Evolutionary conservation across 768 basidiomycete species (phyloP).

Genomic region (Rhodotorula graminis): DNA sequence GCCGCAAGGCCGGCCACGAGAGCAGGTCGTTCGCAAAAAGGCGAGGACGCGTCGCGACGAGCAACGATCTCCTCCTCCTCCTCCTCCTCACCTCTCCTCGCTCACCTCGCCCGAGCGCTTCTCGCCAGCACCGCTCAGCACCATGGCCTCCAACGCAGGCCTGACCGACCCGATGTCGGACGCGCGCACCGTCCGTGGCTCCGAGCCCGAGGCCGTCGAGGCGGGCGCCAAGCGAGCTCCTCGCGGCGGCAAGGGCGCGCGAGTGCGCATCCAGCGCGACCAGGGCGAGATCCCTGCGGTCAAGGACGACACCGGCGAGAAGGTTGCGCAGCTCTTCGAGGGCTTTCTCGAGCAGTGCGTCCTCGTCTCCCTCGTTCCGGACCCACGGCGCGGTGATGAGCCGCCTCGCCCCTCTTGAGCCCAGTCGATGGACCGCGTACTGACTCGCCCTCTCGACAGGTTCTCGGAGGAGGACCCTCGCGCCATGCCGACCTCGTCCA

Average conservation of each 20-base stretch:
- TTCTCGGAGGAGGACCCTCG: slow-evolving; percentile 75
- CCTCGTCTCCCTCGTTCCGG: not conserved
- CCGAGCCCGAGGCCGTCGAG: slow-evolving; percentile 23
- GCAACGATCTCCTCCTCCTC: too few species aligned
- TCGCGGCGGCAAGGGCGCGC: slow-evolving; percentile 6
- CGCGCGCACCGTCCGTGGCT: slow-evolving; percentile 20
- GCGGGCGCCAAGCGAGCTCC: slow-evolving; percentile 10
- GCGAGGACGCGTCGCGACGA: too few species aligned
- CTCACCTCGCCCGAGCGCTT: not conserved
- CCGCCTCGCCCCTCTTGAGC: not conserved
- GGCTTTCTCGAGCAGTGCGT: slow-evolving; percentile 84
- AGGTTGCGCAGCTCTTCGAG: slow-evolving; percentile 85
- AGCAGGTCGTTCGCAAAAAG: too few species aligned
- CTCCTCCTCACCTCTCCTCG: not conserved
- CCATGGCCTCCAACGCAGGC: slow-evolving; percentile 8
- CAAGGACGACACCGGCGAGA: slow-evolving; percentile 90
- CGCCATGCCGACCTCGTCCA: slow-evolving; percentile 67
- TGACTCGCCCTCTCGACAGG: slow-evolving; percentile 49
- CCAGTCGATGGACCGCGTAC: not conserved
- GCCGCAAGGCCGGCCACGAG: too few species aligned
- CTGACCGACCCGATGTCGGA: slow-evolving; percentile 20
- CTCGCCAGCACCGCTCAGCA: not conserved
- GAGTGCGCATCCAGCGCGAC: slow-evolving; percentile 34
- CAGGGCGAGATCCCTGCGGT: slow-evolving; percentile 71
- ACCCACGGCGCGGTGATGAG: not conserved